Conservation (phyloP, 169 alveolate genomes). For the Toxoplasma gondii region DNA sequence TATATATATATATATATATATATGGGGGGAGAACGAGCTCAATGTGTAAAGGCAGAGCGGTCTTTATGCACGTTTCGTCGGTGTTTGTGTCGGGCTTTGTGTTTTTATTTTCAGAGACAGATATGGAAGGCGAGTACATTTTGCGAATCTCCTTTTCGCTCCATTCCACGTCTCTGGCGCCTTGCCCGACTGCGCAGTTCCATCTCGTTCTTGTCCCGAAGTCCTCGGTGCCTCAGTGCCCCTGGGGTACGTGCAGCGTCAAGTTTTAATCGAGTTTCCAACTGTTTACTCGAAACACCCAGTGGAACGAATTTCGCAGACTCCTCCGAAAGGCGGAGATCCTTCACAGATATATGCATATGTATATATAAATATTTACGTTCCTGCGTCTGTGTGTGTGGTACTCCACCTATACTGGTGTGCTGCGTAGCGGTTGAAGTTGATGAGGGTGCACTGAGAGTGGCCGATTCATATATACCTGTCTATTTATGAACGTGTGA, state of each 20-base stretch:
- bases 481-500: too few relatives aligned
- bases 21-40: neutral
- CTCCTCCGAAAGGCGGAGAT: neutral
- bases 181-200: conserved; percentile 45
- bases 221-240: conserved; percentile 47
- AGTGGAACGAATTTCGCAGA: neutral
- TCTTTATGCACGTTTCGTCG: neutral
- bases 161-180: conserved; percentile 8
- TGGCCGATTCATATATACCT: too few relatives aligned
- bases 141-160: conserved; percentile 25
- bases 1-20: neutral
- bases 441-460: too few relatives aligned
- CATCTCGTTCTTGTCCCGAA: conserved; percentile 52
- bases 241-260: conserved; percentile 47
- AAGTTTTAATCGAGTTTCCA: too few relatives aligned
- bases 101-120: conserved; percentile 25
- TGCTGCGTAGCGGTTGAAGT: too few relatives aligned
- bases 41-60: too few relatives aligned
- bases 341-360: neutral
- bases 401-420: too few relatives aligned
- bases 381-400: too few relatives aligned
- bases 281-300: too few relatives aligned
- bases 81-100: neutral
- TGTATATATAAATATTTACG: too few relatives aligned
- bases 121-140: conserved; percentile 42